phyloP scores from a whole-genome alignment of 345 rosid species.

The Linum lewisii region DNA sequence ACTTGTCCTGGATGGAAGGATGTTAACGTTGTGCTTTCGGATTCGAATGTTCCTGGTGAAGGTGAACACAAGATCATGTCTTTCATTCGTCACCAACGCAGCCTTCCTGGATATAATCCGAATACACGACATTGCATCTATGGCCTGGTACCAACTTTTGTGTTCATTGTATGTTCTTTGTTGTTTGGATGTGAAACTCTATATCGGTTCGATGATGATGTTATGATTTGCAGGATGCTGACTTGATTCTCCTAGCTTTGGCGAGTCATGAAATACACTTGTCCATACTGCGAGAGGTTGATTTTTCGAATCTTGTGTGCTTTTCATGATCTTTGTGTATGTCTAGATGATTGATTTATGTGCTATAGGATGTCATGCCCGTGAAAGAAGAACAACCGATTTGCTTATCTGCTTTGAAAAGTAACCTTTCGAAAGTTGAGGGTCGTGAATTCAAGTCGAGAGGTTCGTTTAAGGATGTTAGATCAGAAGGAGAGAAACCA shows the following conservation, averaged over 20 bases:
- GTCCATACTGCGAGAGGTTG: slow-evolving; percentile 24
- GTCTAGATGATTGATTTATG: background rate
- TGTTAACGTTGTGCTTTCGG: slow-evolving; percentile 23
- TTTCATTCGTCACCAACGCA: slow-evolving; percentile 15
- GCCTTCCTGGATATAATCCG: slow-evolving; percentile 12
- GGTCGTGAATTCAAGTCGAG: background rate
- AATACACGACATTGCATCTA: slow-evolving; percentile 23
- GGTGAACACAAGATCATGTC: slow-evolving; percentile 29
- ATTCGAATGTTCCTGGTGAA: slow-evolving; percentile 31
- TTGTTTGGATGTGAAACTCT: too few species aligned
- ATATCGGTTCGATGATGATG: background rate
- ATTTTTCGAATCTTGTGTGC: background rate
- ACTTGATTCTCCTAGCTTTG: slow-evolving; percentile 22
- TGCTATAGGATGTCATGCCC: background rate
- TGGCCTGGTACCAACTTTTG: slow-evolving; percentile 30
- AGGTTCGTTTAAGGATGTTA: slow-evolving; percentile 6
- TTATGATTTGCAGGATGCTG: slow-evolving; percentile 17
- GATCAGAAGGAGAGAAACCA: background rate
- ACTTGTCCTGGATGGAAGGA: slow-evolving; percentile 18
- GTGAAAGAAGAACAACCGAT: background rate
- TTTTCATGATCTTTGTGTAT: too few species aligned
- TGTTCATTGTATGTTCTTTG: background rate
- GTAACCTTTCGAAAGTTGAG: background rate
- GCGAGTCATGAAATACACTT: slow-evolving; percentile 26
- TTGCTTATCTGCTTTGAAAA: background rate